phyloP scores from a whole-genome alignment of 2,329 filamentous ascomycete genomes.

The Pyrenophora tritici-repentis region DNA sequence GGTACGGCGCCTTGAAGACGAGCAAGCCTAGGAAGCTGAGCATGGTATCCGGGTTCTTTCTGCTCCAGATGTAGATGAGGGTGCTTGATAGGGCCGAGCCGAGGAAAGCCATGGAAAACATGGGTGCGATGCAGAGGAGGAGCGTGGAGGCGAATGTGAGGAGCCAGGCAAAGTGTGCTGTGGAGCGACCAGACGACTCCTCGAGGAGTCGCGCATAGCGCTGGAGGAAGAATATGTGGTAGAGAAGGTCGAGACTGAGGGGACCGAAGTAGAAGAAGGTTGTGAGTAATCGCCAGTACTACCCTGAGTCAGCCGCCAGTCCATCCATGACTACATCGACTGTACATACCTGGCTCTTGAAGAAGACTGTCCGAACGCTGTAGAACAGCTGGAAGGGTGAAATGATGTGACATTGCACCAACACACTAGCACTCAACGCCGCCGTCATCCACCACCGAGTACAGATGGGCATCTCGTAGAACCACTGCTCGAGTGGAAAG shows the following conservation, averaged over 20 bases:
- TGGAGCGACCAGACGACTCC: constrained; percentile 87
- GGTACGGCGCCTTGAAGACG: constrained; percentile 89
- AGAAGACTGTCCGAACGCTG: constrained; percentile 88
- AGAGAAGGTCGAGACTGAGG: constrained; percentile 89
- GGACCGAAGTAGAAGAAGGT: constrained; percentile 98
- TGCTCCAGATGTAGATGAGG: constrained; percentile 96
- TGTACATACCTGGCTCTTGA: constrained; percentile 79
- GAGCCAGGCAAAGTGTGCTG: constrained; percentile 94
- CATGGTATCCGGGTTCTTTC: constrained; percentile 88
- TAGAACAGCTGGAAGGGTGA: constrained; percentile 97
- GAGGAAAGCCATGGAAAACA: constrained; percentile 90
- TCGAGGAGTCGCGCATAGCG: constrained; percentile 94
- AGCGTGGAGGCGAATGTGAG: constrained; percentile 81
- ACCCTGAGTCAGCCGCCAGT: constrained; percentile 10
- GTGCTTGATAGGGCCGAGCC: constrained; percentile 92
- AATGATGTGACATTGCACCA: constrained; percentile 92
- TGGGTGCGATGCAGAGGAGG: constrained; percentile 79
- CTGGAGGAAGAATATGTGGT: constrained; percentile 98
- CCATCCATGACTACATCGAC: neutral
- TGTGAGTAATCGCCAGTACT: constrained; percentile 97
- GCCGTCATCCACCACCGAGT: constrained; percentile 97
- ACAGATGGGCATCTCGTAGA: constrained; percentile 97
- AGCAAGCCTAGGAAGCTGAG: constrained; percentile 85
- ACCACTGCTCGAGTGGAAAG: constrained; percentile 93
- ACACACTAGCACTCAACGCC: constrained; percentile 80